Percentiles rank a stretch among this genome's conserved stretches.
Evolutionary conservation across 805 yeast genomes (phyloP).

Genomic region (Barnettozyma sucrosica): DNA sequence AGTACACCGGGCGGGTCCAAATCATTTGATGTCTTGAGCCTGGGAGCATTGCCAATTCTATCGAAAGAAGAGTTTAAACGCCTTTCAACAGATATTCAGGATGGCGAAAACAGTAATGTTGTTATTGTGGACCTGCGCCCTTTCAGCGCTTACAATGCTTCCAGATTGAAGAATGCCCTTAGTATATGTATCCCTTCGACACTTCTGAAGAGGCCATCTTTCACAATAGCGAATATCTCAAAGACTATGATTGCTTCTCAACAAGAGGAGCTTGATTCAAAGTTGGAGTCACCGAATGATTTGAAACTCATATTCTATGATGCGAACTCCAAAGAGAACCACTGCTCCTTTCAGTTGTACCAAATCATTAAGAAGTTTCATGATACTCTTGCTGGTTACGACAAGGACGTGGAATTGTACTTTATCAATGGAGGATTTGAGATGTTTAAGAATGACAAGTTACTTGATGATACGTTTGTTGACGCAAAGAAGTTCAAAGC

Average conservation of each 20-base stretch:
- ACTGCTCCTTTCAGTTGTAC: conserved; percentile 23
- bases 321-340: conserved; percentile 15
- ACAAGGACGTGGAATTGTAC: conserved; percentile 14
- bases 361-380: conserved; percentile 25
- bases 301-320: conserved; percentile 23
- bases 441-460: conserved; percentile 11
- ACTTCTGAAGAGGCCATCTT: conserved; percentile 52
- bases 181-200: conserved; percentile 89
- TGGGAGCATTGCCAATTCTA: conserved; percentile 11
- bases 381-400: conserved; percentile 10
- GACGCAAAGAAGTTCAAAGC: conserved; percentile 16
- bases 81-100: background rate
- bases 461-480: background rate
- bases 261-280: conserved; percentile 11
- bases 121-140: conserved; percentile 62
- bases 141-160: conserved; percentile 61
- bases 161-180: conserved; percentile 55
- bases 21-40: conserved; percentile 11
- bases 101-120: conserved; percentile 8
- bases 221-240: conserved; percentile 23
- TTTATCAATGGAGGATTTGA: conserved; percentile 21
- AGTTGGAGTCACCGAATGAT: conserved; percentile 8
- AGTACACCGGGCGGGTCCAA: conserved; percentile 9
- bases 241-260: conserved; percentile 25
- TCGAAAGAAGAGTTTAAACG: conserved; percentile 9